Base-by-base conservation (phyloP, 2,329 filamentous ascomycete species). In the Eutypa lata region DNA sequence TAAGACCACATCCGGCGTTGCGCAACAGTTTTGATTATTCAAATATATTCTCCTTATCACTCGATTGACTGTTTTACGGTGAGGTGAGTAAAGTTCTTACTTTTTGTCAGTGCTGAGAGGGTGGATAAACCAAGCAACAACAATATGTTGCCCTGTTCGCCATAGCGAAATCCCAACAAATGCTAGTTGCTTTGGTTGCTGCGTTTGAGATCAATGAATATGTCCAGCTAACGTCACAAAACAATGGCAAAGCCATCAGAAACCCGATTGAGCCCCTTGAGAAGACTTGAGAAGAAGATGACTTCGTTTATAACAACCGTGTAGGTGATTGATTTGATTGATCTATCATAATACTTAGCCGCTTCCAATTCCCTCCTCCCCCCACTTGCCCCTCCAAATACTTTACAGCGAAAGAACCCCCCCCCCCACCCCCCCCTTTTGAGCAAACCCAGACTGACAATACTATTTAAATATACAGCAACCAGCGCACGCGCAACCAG, bases 401-500 rank as follows among this genome's bases (percentile, higher is more conserved):
- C 14, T 14, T 35, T n/a, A n/a, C n/a, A n/a, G n/a, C n/a, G n/a
- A n/a, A n/a, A n/a, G n/a, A 47, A 63, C 62, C 58, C 64, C 63
- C 61, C 67, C 65, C 26, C 43, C 19, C 18, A 18, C 26, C 26
- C 26, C 5, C 26, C 26, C 26, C 26, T 31, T 5, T 6, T 31
- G 26, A n/a, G n/a, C n/a, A n/a, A n/a, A n/a, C n/a, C n/a, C n/a
- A n/a, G n/a, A n/a, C n/a, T n/a, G n/a, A n/a, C n/a, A n/a, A n/a
- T n/a, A n/a, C n/a, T n/a, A n/a, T n/a, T n/a, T n/a, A n/a, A n/a
- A n/a, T n/a, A n/a, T n/a, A 31, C 68, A 94, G 90, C 63, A 94
- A 94, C 76, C 87, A 91, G 71, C 88, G 91, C 67, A 91, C 90
- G 62, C 86, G 90, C 72, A 91, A 90, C 66, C 90, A 94, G 62